A percentile compares a stretch with the other conserved stretches of the same genome.
Evolutionary conservation across 2,329 filamentous ascomycete species (phyloP).

Genomic region (Aspergillus sp.): DNA sequence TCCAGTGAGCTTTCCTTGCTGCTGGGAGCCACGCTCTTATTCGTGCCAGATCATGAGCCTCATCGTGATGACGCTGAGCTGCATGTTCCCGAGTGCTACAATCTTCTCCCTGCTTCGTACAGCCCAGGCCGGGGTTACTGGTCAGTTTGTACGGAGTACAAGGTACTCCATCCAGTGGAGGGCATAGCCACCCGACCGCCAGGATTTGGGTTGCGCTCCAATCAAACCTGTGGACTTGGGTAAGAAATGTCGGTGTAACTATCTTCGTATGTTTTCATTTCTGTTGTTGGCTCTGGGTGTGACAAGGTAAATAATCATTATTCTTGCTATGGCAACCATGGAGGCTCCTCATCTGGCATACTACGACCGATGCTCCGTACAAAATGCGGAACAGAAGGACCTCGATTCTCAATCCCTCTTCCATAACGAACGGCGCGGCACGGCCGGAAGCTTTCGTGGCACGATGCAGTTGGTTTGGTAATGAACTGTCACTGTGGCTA

Average conservation of each 20-base stretch:
- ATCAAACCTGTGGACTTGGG: background rate
- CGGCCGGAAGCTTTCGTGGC: background rate
- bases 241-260: background rate
- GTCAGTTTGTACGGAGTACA: too few species aligned
- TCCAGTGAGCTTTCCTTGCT: background rate
- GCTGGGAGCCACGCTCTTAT: background rate
- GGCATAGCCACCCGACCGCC: background rate
- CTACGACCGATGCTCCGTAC: too few species aligned
- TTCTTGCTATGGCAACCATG: background rate
- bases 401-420: background rate
- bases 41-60: conserved; percentile 1
- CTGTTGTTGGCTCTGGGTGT: background rate
- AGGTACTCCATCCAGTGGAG: background rate
- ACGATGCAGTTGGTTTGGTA: too few species aligned
- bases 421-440: background rate
- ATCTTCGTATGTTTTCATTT: background rate
- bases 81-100: background rate
- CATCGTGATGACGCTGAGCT: conserved; percentile 3
- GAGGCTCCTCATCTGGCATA: too few species aligned
- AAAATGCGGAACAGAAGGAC: background rate
- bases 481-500: background rate
- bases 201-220: background rate
- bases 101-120: background rate
- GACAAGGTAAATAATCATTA: background rate
- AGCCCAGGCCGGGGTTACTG: background rate